Evolutionary conservation across 2,329 filamentous ascomycete species (phyloP).

Genomic region (Furcasterigmium sp.): DNA sequence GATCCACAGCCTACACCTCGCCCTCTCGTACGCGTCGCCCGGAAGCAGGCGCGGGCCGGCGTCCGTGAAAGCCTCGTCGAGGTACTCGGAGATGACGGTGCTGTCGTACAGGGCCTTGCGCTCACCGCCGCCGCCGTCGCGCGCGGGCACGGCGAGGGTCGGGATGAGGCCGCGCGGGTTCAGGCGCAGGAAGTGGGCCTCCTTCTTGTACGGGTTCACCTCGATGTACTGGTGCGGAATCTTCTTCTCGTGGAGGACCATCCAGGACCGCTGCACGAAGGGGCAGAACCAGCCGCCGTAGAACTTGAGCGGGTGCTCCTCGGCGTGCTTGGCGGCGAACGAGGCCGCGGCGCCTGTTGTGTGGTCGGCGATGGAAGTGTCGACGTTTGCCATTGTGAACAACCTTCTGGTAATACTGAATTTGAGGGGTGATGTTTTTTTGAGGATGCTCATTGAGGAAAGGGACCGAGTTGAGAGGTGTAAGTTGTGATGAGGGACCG

Average conservation of each 20-base stretch:
- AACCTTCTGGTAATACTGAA: not conserved
- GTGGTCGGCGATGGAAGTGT: conserved; percentile 40
- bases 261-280: conserved; percentile 67
- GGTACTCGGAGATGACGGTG: conserved; percentile 67
- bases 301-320: conserved; percentile 53
- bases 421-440: too few species aligned
- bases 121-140: conserved; percentile 18
- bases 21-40: conserved; percentile 56
- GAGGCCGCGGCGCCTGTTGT: conserved; percentile 44
- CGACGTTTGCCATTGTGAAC: conserved; percentile 35
- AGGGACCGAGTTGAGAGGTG: too few species aligned
- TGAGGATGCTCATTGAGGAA: too few species aligned
- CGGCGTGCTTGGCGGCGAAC: conserved; percentile 38
- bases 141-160: conserved; percentile 50
- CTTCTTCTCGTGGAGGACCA: conserved; percentile 66
- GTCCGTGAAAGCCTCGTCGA: conserved; percentile 64
- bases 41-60: conserved; percentile 49
- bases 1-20: conserved; percentile 65
- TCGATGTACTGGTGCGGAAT: conserved; percentile 72
- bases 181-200: conserved; percentile 58
- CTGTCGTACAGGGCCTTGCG: conserved; percentile 66
- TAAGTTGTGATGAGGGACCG: not conserved
- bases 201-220: conserved; percentile 75
- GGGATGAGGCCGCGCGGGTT: conserved; percentile 75
- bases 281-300: conserved; percentile 74